phyloP scores from a whole-genome alignment of 2,329 filamentous ascomycete species.

The Xylaria sp. region DNA sequence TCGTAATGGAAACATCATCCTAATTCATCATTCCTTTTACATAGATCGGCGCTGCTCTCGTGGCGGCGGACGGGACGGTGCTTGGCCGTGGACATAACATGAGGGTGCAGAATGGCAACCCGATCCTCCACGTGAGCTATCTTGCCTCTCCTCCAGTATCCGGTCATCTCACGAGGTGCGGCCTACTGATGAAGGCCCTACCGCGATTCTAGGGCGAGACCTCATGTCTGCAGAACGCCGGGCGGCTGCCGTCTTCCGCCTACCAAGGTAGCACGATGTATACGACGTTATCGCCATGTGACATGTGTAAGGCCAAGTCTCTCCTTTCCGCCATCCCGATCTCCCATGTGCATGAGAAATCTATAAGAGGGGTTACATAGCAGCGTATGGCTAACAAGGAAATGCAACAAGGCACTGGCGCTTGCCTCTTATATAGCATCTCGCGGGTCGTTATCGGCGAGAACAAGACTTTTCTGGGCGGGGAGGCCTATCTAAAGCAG shows the following conservation, averaged over 20 bases:
- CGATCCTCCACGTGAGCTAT: constrained; percentile 70
- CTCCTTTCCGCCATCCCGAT: neutral
- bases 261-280: constrained; percentile 84
- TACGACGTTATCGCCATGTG: constrained; percentile 81
- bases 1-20: neutral
- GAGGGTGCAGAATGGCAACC: constrained; percentile 77
- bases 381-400: neutral
- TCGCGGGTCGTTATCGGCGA: constrained; percentile 80
- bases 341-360: neutral
- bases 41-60: constrained; percentile 67
- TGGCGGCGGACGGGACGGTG: constrained; percentile 75
- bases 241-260: constrained; percentile 73
- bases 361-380: neutral
- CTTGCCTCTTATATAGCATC: constrained; percentile 80
- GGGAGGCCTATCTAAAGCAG: constrained; percentile 74
- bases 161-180: neutral
- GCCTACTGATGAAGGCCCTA: neutral
- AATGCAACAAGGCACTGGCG: constrained; percentile 65
- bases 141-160: neutral
- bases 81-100: constrained; percentile 80
- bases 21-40: neutral
- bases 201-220: constrained; percentile 71
- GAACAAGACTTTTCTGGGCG: constrained; percentile 79
- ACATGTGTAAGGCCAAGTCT: constrained; percentile 69
- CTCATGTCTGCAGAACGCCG: constrained; percentile 78